Base-by-base conservation (phyloP, 1,284 basidiomycete genomes). In the Sporisorium sorghi region DNA sequence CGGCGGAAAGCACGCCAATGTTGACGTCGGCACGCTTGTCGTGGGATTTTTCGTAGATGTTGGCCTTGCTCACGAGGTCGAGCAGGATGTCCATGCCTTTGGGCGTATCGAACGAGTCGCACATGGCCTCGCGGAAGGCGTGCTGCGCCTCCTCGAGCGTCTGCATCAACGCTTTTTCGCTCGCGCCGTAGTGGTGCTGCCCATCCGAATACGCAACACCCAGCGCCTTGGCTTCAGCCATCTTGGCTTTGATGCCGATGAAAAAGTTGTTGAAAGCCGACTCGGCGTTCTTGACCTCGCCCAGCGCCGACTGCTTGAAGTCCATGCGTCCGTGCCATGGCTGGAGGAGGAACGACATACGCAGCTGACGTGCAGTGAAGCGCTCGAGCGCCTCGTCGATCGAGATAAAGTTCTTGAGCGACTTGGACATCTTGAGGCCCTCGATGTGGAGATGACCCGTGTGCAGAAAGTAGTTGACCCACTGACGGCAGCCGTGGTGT, bases 401-500 rank as follows among this genome's bases (percentile, higher is more conserved):
- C 8, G 96, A 97, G 82, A 99, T 98, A 82, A 99, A 99, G 85
- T 99, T 99, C 86, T 99, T 99, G 65, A 99, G 87, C 9, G 94
- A 97, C 86, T 99, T 99, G 87, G 93, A 94, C 97, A 99, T 99
- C 86, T 99, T 99, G 70, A 97, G 87, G 19, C 97, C 97, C 85
- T 98, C 95, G 80, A 99, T 99, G 86, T 99, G 95, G 37, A 99
- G 87, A 86, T 99, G 97, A 5, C 97, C 97, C 0, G 96, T 99
- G 86, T 99, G 97, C 58, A 99, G 86, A 87, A 99, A 99, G 85
- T 99, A 99, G 86, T 97, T 98, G 80, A 99, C 94, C 97, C 97
- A 99, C 82, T 94, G 89, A 30, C 87, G 86, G 87, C 93, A 97
- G 71, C 92, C 89, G 85, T 98, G 94, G 85, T 92, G 97, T 9